Evolutionary conservation across 2,329 filamentous ascomycete genomes (phyloP).

Genomic region (Knufia petricola): DNA sequence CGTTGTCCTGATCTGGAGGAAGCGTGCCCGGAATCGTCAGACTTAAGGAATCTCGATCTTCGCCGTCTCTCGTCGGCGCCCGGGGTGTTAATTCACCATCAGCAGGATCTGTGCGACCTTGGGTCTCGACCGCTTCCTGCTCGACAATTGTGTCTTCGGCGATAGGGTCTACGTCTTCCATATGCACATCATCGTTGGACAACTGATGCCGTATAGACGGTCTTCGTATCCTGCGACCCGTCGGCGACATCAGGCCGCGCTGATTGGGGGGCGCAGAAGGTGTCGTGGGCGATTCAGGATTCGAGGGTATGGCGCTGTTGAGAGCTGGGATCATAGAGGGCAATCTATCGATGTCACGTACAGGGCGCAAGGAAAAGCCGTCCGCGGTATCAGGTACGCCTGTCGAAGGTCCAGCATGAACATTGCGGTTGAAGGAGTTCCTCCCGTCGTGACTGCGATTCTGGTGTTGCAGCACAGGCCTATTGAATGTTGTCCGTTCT

Average conservation of each 20-base stretch:
- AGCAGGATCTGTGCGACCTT: neutral
- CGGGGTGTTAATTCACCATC: slow-evolving; percentile 45
- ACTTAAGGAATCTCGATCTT: slow-evolving; percentile 70
- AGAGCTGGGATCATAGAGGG: slow-evolving; percentile 69
- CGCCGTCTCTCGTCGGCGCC: slow-evolving; percentile 82
- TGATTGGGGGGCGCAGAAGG: slow-evolving; percentile 59
- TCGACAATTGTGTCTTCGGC: slow-evolving; percentile 42
- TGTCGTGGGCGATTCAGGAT: slow-evolving; percentile 83
- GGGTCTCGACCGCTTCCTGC: slow-evolving; percentile 54
- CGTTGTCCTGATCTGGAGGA: slow-evolving; percentile 75
- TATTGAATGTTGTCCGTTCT: slow-evolving; percentile 56
- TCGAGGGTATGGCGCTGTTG: slow-evolving; percentile 64
- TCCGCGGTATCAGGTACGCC: slow-evolving; percentile 59
- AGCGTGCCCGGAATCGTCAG: slow-evolving; percentile 64
- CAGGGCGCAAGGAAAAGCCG: slow-evolving; percentile 63
- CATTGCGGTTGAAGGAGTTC: slow-evolving; percentile 43
- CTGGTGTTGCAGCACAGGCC: slow-evolving; percentile 36
- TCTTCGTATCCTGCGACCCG: slow-evolving; percentile 54
- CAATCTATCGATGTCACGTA: slow-evolving; percentile 71
- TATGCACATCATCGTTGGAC: slow-evolving; percentile 74
- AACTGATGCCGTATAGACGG: slow-evolving; percentile 84
- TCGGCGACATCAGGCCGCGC: slow-evolving; percentile 44
- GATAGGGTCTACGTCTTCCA: slow-evolving; percentile 70
- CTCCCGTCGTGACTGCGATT: slow-evolving; percentile 36
- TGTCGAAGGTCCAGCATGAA: slow-evolving; percentile 58